A percentile compares a stretch with the other conserved stretches of the same genome.
phyloP scores from a whole-genome alignment of 2,329 filamentous ascomycete species.

The Phoma sp. region DNA sequence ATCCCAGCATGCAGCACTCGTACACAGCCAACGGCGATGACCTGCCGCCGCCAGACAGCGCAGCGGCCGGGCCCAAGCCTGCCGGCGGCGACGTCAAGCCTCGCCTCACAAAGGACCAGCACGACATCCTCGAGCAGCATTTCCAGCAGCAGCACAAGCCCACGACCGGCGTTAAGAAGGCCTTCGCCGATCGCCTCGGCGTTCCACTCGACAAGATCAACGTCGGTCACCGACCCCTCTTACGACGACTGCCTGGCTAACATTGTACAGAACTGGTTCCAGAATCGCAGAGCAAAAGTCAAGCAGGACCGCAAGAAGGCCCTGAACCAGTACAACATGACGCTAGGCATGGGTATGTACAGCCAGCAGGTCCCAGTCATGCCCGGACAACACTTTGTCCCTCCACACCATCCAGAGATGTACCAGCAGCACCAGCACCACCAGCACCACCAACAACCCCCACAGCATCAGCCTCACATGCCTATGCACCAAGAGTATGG shows the following conservation, averaged over 20 bases:
- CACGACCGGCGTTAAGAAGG: constrained; percentile 59
- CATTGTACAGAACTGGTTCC: constrained; percentile 59
- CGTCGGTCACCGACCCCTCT: constrained; percentile 48
- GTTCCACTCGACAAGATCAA: constrained; percentile 63
- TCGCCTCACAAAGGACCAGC: constrained; percentile 61
- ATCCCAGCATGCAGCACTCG: constrained; percentile 32
- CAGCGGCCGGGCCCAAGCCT: constrained; percentile 32
- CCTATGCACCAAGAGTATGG: constrained; percentile 39
- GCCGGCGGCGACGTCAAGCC: constrained; percentile 57
- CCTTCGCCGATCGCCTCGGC: constrained; percentile 56
- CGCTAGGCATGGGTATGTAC: constrained; percentile 35
- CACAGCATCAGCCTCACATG: constrained; percentile 37
- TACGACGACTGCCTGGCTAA: constrained; percentile 36
- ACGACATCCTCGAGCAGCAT: constrained; percentile 60
- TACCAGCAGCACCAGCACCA: constrained; percentile 14
- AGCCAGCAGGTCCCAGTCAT: constrained; percentile 33
- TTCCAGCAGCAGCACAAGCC: constrained; percentile 59
- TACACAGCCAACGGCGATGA: constrained; percentile 23
- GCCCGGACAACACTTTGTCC: constrained; percentile 23
- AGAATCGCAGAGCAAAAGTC: constrained; percentile 61
- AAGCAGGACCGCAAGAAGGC: constrained; percentile 62
- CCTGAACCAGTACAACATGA: constrained; percentile 48
- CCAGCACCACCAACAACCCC: constrained; percentile 5
- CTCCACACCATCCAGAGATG: constrained; percentile 16
- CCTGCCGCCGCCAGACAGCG: constrained; percentile 24